Evolutionary conservation across 441 rosid genomes (phyloP).

Genomic region (Erodium trifolium): DNA sequence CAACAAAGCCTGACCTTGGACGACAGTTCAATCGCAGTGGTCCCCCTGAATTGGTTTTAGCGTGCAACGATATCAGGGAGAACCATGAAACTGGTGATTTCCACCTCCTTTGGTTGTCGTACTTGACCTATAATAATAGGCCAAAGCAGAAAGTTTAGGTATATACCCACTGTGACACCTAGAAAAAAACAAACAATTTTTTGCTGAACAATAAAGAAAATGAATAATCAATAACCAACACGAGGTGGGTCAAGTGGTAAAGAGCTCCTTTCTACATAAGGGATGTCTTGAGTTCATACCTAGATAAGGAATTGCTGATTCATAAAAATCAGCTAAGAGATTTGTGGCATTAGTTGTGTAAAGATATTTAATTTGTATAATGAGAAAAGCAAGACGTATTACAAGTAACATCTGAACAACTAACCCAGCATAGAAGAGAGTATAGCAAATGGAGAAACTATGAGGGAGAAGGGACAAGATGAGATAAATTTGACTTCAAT

Average conservation of each 20-base stretch:
- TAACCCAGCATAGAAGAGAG: neutral
- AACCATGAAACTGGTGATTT: constrained; percentile 72
- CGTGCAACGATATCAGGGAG: constrained; percentile 76
- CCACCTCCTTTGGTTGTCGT: constrained; percentile 59
- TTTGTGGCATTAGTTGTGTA: no score
- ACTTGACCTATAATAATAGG: constrained; percentile 60
- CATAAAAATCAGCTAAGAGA: no score
- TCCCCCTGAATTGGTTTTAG: constrained; percentile 60
- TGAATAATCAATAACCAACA: constrained; percentile 8
- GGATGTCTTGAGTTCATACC: no score
- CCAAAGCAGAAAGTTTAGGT: constrained; percentile 15
- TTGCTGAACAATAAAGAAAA: neutral
- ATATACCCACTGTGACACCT: constrained; percentile 11
- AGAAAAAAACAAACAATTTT: neutral
- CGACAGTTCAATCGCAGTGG: constrained; percentile 57
- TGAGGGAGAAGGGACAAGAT: neutral
- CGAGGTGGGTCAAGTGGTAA: neutral
- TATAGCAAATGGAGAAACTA: neutral
- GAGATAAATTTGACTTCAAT: neutral
- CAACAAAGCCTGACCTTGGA: constrained; percentile 68
- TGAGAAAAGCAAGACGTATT: no score
- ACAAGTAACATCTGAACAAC: neutral
- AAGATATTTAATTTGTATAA: no score
- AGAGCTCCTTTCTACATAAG: no score
- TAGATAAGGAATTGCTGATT: no score